phyloP scores from a whole-genome alignment of 2,329 filamentous ascomycete genomes.

The Aspergillus caelatus region DNA sequence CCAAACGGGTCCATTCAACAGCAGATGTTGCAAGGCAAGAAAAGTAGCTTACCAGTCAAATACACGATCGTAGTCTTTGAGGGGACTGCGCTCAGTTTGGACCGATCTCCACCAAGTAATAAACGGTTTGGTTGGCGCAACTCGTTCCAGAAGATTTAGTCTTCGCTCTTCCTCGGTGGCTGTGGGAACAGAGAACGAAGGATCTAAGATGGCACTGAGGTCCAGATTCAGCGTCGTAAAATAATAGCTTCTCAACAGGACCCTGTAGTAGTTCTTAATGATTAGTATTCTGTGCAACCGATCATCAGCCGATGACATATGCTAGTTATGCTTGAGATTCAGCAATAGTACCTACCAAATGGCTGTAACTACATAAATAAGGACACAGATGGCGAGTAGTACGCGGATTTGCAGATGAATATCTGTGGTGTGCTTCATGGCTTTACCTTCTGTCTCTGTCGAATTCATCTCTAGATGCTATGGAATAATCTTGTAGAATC shows the following conservation, averaged over 20 bases:
- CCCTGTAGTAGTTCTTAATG: neutral
- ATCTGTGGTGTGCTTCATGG: neutral
- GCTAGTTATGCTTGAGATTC: neutral
- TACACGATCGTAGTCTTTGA: neutral
- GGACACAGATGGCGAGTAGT: neutral
- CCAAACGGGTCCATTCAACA: neutral
- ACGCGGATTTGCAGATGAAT: neutral
- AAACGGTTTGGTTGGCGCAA: neutral
- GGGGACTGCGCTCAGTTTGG: neutral
- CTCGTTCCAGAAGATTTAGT: neutral
- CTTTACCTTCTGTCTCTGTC: neutral
- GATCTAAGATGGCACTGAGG: neutral
- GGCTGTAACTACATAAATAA: neutral
- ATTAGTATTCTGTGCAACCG: neutral
- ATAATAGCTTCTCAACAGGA: constrained; percentile 2
- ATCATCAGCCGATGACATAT: neutral
- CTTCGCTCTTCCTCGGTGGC: neutral
- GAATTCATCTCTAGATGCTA: neutral
- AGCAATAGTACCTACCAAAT: neutral
- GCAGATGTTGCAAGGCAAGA: too few relatives aligned
- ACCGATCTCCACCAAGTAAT: neutral
- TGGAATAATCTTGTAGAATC: neutral
- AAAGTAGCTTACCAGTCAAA: neutral
- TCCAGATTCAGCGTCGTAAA: neutral
- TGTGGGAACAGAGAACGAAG: neutral